Evolutionary conservation across 1,284 basidiomycete species (phyloP), one percentile per base, ranked within the genome.

Genomic region (Boletus smithii): DNA sequence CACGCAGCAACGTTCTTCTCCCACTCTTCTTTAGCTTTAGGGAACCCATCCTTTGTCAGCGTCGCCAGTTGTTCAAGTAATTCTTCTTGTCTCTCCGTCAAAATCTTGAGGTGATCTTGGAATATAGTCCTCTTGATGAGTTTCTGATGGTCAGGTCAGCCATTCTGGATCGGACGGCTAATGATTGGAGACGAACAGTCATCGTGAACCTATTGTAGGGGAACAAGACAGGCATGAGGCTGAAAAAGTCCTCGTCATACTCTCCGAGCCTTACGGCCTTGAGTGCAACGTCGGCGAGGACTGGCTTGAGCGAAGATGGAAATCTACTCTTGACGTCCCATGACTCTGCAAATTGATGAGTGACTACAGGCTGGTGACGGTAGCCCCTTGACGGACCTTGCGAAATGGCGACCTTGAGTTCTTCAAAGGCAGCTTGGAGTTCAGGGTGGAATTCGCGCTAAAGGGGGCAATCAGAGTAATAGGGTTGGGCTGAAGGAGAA

Each of bases 141-240:
- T 79, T 91, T 91, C 86, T 89, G 57, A 31, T 33, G 16, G 33
- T 20, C 4, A 29, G 3, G 42, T 63, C 26, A 66, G 53, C 13
- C 0, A 8, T 23, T 20, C 18, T 31, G 16, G 27, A 8, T 27
- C 10, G 8, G 8, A 23, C 2, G 13, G 13, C 2, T 4, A 29
- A 45, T 5, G 32, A 33, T 4, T 11, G 14, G 33, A 48, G 16
- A 69, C 81, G 40, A 46, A 86, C 85, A 42, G 73, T 85, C 87
- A 90, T 90, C 0, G 88, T 91, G 66, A 90, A 95, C 58, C 88
- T 86, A 69, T 97, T 97, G 65, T 95, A 95, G 0, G 92, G 92
- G 62, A 97, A 95, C 35, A 95, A 70, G 24, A 73, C 75, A 0
- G 93, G 91, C 81, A 97, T 87, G 31, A 87, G 73, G 60, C 83